These are phyloP conservation scores for Jimgerdemannia lactiflua DNA, from an alignment of 192 early-diverging fungal species.

Conservation along the genomic window DNA sequence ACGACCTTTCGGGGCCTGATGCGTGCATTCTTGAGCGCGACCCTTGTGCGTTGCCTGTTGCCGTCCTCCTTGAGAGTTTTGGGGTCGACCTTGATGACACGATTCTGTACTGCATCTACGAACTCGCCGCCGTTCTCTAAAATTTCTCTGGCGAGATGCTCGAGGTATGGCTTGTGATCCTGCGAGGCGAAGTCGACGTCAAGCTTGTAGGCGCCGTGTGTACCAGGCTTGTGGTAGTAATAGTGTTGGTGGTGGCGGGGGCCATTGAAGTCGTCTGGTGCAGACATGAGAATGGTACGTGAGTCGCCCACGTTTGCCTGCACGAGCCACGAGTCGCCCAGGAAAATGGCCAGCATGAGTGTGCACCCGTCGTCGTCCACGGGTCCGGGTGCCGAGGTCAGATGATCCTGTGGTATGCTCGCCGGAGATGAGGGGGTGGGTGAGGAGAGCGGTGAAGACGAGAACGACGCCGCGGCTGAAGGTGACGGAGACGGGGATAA, in stretches of 20 bases:
- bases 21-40: slow-evolving; percentile 53
- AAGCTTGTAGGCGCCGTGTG: slow-evolving; percentile 36
- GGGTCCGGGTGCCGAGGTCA: background rate
- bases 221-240: slow-evolving; percentile 1
- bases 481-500: background rate
- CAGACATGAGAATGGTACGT: slow-evolving; percentile 43
- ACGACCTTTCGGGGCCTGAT: slow-evolving; percentile 46
- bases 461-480: background rate
- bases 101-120: slow-evolving; percentile 53
- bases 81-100: slow-evolving; percentile 48
- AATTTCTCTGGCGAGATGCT: slow-evolving; percentile 51
- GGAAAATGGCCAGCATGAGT: slow-evolving; percentile 50
- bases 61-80: slow-evolving; percentile 43
- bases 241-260: background rate
- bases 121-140: slow-evolving; percentile 58
- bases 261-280: background rate
- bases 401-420: background rate
- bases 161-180: slow-evolving; percentile 57
- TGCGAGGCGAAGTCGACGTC: slow-evolving; percentile 49
- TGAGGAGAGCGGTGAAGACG: background rate
- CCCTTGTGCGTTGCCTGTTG: slow-evolving; percentile 36
- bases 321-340: slow-evolving; percentile 50
- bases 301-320: slow-evolving; percentile 58
- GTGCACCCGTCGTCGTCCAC: slow-evolving; percentile 52
- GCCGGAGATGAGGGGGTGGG: background rate